Percentiles rank a stretch among this genome's conserved stretches.
Conservation (phyloP, 2,329 filamentous ascomycete genomes). For the Neophaeococcomyces mojaviensis region DNA sequence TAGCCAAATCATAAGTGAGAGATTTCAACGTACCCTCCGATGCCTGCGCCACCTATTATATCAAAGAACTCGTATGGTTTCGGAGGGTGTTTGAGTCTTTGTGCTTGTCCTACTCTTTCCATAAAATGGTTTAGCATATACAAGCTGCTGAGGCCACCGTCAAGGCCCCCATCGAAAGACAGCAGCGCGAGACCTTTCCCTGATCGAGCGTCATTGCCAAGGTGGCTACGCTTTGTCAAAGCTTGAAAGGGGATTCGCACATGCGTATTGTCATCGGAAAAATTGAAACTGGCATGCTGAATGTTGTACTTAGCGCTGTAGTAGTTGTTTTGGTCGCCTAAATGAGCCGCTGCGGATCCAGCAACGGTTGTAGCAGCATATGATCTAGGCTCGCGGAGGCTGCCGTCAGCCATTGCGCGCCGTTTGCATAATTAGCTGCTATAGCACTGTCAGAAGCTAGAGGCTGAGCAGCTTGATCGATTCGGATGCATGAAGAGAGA, state of each 20-base stretch:
- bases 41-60: conserved; percentile 1
- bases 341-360: background rate
- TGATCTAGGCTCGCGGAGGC: background rate
- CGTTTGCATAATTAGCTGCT: too few species aligned
- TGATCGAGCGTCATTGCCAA: background rate
- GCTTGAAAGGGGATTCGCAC: background rate
- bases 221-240: background rate
- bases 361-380: background rate
- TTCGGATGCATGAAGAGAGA: too few species aligned
- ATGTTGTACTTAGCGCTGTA: background rate
- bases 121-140: conserved; percentile 1
- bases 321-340: conserved; percentile 1
- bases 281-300: background rate
- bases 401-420: background rate
- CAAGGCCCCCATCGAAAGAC: background rate
- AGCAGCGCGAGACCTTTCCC: background rate
- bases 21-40: background rate
- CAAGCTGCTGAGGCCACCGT: background rate
- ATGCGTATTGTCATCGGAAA: too few species aligned
- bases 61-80: background rate
- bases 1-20: background rate
- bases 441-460: too few species aligned
- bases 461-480: too few species aligned
- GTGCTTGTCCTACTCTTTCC: background rate
- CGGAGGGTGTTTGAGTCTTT: background rate